Conservation (phyloP, 345 rosid genomes). For the Euclidium syriacum region DNA sequence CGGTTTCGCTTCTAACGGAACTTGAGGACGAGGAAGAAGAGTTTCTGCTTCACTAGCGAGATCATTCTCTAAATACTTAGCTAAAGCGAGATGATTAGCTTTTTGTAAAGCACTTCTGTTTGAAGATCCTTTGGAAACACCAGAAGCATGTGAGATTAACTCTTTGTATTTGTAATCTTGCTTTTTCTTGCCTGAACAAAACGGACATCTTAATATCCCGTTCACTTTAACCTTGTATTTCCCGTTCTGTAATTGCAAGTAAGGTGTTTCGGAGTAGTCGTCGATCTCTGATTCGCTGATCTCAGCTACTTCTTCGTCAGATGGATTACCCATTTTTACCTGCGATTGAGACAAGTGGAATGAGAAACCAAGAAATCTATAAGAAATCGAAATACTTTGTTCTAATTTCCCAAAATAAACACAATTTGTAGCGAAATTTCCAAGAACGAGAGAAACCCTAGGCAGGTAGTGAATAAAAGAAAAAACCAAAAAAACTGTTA, state of each 20-base stretch:
- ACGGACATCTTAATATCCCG: slow-evolving; percentile 72
- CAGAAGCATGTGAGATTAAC: slow-evolving; percentile 70
- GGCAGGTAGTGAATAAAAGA: not conserved
- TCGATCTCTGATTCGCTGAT: slow-evolving; percentile 77
- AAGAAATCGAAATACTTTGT: not conserved
- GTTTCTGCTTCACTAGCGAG: slow-evolving; percentile 47
- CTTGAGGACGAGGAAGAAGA: slow-evolving; percentile 22
- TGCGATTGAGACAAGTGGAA: not conserved
- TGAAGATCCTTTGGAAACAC: slow-evolving; percentile 77
- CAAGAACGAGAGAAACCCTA: not conserved
- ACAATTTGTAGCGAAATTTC: not conserved
- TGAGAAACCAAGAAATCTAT: not conserved
- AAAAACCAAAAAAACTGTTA: not conserved
- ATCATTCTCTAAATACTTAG: slow-evolving; percentile 57
- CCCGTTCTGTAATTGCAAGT: slow-evolving; percentile 41
- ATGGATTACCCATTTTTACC: slow-evolving; percentile 45
- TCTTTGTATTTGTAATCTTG: slow-evolving; percentile 81
- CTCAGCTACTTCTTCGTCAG: slow-evolving; percentile 74
- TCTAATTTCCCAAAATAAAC: not conserved
- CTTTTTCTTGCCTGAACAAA: slow-evolving; percentile 82
- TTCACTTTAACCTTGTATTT: slow-evolving; percentile 56
- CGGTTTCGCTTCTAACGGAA: slow-evolving; percentile 24
- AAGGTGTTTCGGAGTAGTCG: slow-evolving; percentile 52
- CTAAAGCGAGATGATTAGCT: slow-evolving; percentile 81
- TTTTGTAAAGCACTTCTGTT: slow-evolving; percentile 67